These are phyloP conservation scores for Neocucurbitaria cava DNA, from an alignment of 2,329 filamentous ascomycete species.

Conservation along the genomic window DNA sequence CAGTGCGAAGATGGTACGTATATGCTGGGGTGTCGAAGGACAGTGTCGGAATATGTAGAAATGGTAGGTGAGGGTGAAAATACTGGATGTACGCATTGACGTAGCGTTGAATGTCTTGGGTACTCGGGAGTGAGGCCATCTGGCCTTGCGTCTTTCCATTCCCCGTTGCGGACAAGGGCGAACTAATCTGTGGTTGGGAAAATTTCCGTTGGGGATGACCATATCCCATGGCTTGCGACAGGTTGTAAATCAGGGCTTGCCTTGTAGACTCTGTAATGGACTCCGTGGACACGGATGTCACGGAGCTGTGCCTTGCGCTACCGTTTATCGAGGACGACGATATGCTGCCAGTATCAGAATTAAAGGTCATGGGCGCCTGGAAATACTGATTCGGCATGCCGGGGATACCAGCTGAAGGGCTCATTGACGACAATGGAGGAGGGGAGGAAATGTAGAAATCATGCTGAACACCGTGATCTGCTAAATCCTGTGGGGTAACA, in stretches of 20 bases:
- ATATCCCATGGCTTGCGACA: constrained; percentile 66
- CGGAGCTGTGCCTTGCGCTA: constrained; percentile 67
- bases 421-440: constrained; percentile 76
- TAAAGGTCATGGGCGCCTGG: constrained; percentile 71
- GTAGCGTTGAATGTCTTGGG: constrained; percentile 86
- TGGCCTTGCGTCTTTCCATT: constrained; percentile 49
- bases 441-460: constrained; percentile 83
- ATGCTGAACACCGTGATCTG: constrained; percentile 70
- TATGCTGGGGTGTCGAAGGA: constrained; percentile 83
- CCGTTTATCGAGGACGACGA: constrained; percentile 74
- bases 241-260: constrained; percentile 66
- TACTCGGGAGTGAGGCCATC: constrained; percentile 73
- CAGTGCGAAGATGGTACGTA: constrained; percentile 65
- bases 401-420: constrained; percentile 70
- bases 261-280: constrained; percentile 71
- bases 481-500: constrained; percentile 77
- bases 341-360: constrained; percentile 68
- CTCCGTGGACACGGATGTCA: constrained; percentile 67
- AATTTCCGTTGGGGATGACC: constrained; percentile 62
- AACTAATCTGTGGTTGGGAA: constrained; percentile 64
- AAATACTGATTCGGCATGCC: constrained; percentile 67
- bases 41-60: constrained; percentile 88
- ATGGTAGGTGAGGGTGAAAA: constrained; percentile 94
- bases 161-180: constrained; percentile 54
- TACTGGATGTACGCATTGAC: constrained; percentile 88